These are phyloP conservation scores for Elongisporangium anandrum DNA, from an alignment of 352 stramenopile genomes.

Conservation along the genomic window DNA sequence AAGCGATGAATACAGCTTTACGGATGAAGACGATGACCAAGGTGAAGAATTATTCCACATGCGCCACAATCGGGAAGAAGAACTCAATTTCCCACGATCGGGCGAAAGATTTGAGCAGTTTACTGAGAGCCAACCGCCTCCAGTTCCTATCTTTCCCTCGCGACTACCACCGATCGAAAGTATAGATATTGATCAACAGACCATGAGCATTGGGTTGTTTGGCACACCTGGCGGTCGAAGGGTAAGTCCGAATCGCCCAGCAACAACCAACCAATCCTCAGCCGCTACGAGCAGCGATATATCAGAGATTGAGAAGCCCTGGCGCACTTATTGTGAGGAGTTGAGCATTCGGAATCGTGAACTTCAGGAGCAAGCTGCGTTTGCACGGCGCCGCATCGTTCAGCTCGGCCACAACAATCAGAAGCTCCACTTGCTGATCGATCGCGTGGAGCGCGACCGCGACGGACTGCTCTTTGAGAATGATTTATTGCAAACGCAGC, in stretches of 20 bases:
- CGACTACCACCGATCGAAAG: not conserved
- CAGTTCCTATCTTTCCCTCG: not conserved
- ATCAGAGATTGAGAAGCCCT: slow-evolving; percentile 31
- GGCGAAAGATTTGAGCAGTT: not conserved
- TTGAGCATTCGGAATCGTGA: slow-evolving; percentile 67
- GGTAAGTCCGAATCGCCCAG: not conserved
- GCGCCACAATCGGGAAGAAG: not conserved
- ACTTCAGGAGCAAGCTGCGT: slow-evolving; percentile 71
- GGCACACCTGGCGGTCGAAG: not conserved
- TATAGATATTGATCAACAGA: not conserved
- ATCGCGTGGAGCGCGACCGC: slow-evolving; percentile 81
- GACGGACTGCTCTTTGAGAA: slow-evolving; percentile 81
- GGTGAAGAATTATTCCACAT: slow-evolving; percentile 6
- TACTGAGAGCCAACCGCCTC: not conserved
- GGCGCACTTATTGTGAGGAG: slow-evolving; percentile 72
- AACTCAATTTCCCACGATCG: not conserved
- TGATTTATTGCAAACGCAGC: slow-evolving; percentile 69
- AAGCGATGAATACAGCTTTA: not conserved
- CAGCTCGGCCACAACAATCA: slow-evolving; percentile 78
- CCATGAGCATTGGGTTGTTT: not conserved
- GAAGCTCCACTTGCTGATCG: slow-evolving; percentile 76
- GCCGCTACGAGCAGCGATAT: not conserved
- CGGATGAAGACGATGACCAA: slow-evolving; percentile 3
- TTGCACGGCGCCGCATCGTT: slow-evolving; percentile 52
- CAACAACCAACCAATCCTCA: not conserved